Evolutionary conservation across 2,329 filamentous ascomycete species (phyloP), one percentile per base, ranked within the genome.

Genomic region (Hypoxylon sp.): DNA sequence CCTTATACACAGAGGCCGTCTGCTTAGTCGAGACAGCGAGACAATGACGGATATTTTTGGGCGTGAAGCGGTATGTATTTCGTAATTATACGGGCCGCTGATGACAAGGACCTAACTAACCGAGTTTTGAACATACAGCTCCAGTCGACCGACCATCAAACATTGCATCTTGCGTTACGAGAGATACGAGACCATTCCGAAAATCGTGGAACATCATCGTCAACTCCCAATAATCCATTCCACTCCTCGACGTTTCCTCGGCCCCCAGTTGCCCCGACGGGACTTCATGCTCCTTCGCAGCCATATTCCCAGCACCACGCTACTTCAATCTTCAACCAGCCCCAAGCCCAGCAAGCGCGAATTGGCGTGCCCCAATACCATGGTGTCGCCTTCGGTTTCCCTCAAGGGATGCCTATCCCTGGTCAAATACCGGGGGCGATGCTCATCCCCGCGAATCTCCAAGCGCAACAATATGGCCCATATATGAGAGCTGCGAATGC

Each of bases 1-100:
- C 46, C 78, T 91, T 65, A 91, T 91, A 39, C 85, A 90, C 73
- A 82, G 86, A 46, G 89, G 89, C 0, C 85, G 87, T 37, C 81
- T 88, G 51, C 79, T 91, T 52, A 76, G 81, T 31, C 83, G 83
- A 54, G 87, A 90, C 39, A 78, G 80, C 10, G 86, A 89, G 63
- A 89, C 84, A 14, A 80, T 91, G 79, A 74, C 83, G 24, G 84
- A 88, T 39, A 78, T 90, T 2, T 87, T 91, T 74, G 87, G 88
- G 2, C 80, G 83, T 62, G 84, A 88, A 66, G 78, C 81, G 58
- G 87, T 89, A 81, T 71, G 84, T 74, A 37, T 42, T 22, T 3
- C 35, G 4, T 22, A 13, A 22, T 37, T 44, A 37, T 14, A 24
- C 51, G n/a, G 17, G 24, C 13, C 6, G 29, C 3, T 8, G 14